phyloP scores from a whole-genome alignment of 179 eudicot genomes.

The Beta lomatogona region DNA sequence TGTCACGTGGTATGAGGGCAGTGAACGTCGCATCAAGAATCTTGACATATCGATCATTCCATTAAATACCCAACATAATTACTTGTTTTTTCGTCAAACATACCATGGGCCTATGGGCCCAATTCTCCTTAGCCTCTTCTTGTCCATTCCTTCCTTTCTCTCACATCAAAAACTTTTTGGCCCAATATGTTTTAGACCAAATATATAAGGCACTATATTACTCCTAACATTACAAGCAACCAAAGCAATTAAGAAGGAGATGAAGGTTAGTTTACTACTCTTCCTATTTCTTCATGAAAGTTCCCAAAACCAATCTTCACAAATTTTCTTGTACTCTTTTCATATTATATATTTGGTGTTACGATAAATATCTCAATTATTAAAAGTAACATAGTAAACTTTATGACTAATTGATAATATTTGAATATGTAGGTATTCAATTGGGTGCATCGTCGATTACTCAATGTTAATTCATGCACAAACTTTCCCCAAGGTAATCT shows the following conservation, averaged over 20 bases:
- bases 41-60: constrained; percentile 35
- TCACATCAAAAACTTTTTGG: constrained; percentile 9
- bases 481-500: constrained; percentile 10
- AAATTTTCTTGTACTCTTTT: neutral
- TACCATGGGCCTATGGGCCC: constrained; percentile 26
- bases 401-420: too few species aligned
- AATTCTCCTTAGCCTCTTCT: neutral
- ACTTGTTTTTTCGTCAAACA: constrained; percentile 8
- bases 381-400: too few species aligned
- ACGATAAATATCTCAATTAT: neutral
- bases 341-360: neutral
- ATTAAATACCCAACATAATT: constrained; percentile 34
- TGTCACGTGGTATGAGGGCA: neutral
- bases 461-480: constrained; percentile 41
- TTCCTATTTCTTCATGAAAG: neutral
- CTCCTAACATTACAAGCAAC: neutral
- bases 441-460: constrained; percentile 64
- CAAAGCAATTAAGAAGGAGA: neutral
- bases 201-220: neutral
- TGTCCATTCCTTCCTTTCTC: neutral
- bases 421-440: constrained; percentile 44
- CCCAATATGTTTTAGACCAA: constrained; percentile 26
- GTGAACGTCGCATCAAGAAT: constrained; percentile 25
- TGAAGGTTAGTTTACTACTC: constrained; percentile 30
- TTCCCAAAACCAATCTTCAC: neutral